Conservation (phyloP, 106 monocot genomes). For the Acorus calamus region DNA sequence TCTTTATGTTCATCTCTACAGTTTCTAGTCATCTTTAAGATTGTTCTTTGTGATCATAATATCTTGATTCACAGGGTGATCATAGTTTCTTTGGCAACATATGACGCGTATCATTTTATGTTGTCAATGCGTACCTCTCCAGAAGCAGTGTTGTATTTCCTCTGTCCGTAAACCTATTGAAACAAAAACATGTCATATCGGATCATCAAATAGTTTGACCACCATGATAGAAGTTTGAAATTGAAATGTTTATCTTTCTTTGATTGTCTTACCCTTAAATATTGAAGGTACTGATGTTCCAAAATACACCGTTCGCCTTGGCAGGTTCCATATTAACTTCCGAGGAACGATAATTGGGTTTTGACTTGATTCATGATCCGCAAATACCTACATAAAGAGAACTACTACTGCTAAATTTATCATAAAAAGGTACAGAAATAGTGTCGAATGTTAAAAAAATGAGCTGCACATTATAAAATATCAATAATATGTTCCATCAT, state of each 20-base stretch:
- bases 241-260: neutral
- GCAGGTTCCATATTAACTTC: constrained; percentile 53
- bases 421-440: no score
- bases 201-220: neutral
- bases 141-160: constrained; percentile 67
- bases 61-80: no score
- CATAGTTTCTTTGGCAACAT: no score
- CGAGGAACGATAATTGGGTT: constrained; percentile 43
- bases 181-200: neutral
- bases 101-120: no score
- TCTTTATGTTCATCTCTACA: no score
- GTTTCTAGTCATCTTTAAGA: no score
- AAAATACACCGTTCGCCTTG: constrained; percentile 70
- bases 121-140: constrained; percentile 48
- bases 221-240: neutral
- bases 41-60: no score
- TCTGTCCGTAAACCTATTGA: constrained; percentile 49
- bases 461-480: no score
- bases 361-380: constrained; percentile 56
- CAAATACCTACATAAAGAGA: constrained; percentile 44
- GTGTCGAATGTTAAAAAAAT: no score
- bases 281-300: constrained; percentile 65
- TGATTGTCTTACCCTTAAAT: constrained; percentile 36
- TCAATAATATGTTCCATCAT: no score
- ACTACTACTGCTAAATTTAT: neutral